Conservation (phyloP, 1,139 yeast genomes). For the Petasospora fabianii region DNA sequence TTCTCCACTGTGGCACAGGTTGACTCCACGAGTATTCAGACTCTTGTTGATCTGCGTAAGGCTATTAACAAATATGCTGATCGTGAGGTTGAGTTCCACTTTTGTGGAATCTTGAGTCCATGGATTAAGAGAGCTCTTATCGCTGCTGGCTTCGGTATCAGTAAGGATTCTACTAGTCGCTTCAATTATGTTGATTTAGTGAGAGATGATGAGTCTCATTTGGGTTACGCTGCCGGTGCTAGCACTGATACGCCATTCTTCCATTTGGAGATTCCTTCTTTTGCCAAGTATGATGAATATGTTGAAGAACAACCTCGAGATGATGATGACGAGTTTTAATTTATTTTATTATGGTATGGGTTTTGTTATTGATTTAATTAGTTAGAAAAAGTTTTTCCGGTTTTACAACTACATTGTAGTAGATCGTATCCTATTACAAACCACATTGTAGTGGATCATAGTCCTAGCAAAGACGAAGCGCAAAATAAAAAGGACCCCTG, state of each 20-base stretch:
- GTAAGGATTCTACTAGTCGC: conserved; percentile 33
- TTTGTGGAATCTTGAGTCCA: conserved; percentile 77
- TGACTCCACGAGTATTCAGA: conserved; percentile 79
- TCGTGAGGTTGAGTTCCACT: conserved; percentile 84
- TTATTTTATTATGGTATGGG: background rate
- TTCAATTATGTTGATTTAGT: conserved; percentile 29
- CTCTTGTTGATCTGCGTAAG: conserved; percentile 70
- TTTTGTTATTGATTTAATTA: background rate
- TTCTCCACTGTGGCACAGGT: conserved; percentile 71
- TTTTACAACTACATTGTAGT: too few relatives aligned
- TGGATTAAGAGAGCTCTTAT: conserved; percentile 82
- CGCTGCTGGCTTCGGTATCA: conserved; percentile 76
- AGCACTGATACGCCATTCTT: conserved; percentile 80
- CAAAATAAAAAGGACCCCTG: too few relatives aligned
- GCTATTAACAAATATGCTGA: conserved; percentile 74
- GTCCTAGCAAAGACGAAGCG: too few relatives aligned
- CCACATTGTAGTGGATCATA: too few relatives aligned
- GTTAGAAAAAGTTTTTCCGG: too few relatives aligned
- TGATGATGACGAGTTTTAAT: conserved; percentile 1
- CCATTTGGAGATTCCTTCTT: conserved; percentile 84
- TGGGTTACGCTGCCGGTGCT: conserved; percentile 42
- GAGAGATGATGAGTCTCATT: conserved; percentile 24
- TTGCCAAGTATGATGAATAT: conserved; percentile 28
- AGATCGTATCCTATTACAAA: too few relatives aligned
- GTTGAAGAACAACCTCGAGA: conserved; percentile 2